Evolutionary conservation across 1,139 yeast genomes (phyloP), one percentile per base, ranked within the genome.

Genomic region (Lodderomyces theae): DNA sequence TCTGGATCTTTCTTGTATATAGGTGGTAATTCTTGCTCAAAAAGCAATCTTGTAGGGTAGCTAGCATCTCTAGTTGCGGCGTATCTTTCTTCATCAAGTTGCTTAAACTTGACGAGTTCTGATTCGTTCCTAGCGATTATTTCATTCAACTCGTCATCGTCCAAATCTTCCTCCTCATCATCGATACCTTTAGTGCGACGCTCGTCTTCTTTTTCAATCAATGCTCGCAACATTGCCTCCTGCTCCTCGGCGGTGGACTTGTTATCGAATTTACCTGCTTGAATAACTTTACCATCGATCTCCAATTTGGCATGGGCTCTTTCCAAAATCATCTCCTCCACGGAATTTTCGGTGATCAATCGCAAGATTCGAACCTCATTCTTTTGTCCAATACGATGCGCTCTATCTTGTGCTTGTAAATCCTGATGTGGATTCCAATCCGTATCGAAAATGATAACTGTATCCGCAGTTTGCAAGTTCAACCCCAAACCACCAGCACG

Each of bases 371-470:
- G 72, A 33, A 86, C 95, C 58, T 84, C 94, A 57, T 86, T 85
- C 69, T 86, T 86, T 59, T 86, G 95, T 35, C 95, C 95, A 63
- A 86, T 86, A 69, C 95, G 77, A 65, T 86, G 95, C 0, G 95
- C 95, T 67, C 95, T 78, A 60, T 87, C 95, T 62, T 86, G 92
- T 6, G 95, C 95, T 63, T 86, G 95, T 56, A 86, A 75, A 77
- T 86, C 95, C 61, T 86, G 95, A 66, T 86, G 95, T 3, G 95
- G 95, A 58, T 86, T 86, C 92, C 94, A 86, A 70, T 86, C 95
- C 6, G 94, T 84, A 58, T 86, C 95, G 55, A 86, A 86, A 45
- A 86, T 86, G 50, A 86, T 82, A 37, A 86, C 95, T 0, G 95
- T 86, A 63, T 86, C 95, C 5, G 95, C 95, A 10, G 94, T 82